phyloP scores from a whole-genome alignment of 352 stramenopile genomes.

The Lagenidium giganteum region DNA sequence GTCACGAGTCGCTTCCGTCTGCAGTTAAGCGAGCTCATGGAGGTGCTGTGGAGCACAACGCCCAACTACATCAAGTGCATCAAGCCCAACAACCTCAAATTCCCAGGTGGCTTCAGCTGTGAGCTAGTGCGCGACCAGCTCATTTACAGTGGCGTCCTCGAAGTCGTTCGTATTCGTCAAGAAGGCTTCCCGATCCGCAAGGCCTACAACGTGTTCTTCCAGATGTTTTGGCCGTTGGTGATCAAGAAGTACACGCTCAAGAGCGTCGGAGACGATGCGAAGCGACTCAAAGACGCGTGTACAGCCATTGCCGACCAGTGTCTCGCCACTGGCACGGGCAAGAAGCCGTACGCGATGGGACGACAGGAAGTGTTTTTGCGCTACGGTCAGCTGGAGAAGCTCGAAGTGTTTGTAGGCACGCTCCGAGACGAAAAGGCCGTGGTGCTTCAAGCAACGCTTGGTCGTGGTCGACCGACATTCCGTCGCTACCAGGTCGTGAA shows the following conservation, averaged over 20 bases:
- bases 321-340: slow-evolving; percentile 22
- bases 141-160: slow-evolving; percentile 85
- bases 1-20: slow-evolving; percentile 55
- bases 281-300: slow-evolving; percentile 22
- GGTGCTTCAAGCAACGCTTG: slow-evolving; percentile 47
- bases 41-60: slow-evolving; percentile 69
- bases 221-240: slow-evolving; percentile 43
- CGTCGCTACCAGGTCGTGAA: slow-evolving; percentile 32
- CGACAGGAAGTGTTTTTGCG: slow-evolving; percentile 56
- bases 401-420: slow-evolving; percentile 33
- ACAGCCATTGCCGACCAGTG: slow-evolving; percentile 35
- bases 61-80: slow-evolving; percentile 92
- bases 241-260: slow-evolving; percentile 16
- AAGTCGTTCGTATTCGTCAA: slow-evolving; percentile 87
- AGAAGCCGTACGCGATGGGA: slow-evolving; percentile 47
- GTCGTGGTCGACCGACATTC: slow-evolving; percentile 26
- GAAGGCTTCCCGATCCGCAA: slow-evolving; percentile 85
- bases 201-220: slow-evolving; percentile 52
- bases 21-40: slow-evolving; percentile 69
- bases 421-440: slow-evolving; percentile 32
- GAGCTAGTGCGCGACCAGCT: slow-evolving; percentile 84
- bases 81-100: slow-evolving; percentile 91
- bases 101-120: slow-evolving; percentile 78
- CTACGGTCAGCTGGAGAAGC: slow-evolving; percentile 55
- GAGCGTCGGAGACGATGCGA: slow-evolving; percentile 11